These are phyloP conservation scores for Trichoderma atrobrunneum DNA, from an alignment of 2,329 filamentous ascomycete genomes.

Conservation along the genomic window DNA sequence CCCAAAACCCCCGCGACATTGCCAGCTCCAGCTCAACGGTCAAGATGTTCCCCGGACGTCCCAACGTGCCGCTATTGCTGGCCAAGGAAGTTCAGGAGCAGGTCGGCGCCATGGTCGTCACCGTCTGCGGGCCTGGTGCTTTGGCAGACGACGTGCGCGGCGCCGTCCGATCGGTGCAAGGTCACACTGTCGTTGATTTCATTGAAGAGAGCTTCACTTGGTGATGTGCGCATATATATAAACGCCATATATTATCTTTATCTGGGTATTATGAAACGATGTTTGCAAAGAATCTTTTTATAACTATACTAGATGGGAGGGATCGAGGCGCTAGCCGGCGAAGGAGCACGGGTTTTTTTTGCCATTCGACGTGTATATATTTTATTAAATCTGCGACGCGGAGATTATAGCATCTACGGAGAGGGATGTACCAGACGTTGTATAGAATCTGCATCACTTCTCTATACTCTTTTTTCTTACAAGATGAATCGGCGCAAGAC, in stretches of 20 bases:
- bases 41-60: slow-evolving; percentile 87
- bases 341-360: slow-evolving; percentile 8
- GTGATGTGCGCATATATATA: slow-evolving; percentile 34
- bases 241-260: background rate
- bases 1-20: slow-evolving; percentile 79
- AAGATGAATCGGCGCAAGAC: background rate
- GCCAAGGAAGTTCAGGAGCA: slow-evolving; percentile 78
- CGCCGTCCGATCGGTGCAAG: slow-evolving; percentile 63
- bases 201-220: slow-evolving; percentile 75
- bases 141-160: slow-evolving; percentile 73
- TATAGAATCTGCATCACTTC: slow-evolving; percentile 19
- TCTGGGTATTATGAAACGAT: slow-evolving; percentile 13
- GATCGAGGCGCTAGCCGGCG: slow-evolving; percentile 3
- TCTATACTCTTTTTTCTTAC: background rate
- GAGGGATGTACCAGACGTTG: slow-evolving; percentile 16
- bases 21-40: slow-evolving; percentile 74
- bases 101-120: slow-evolving; percentile 84
- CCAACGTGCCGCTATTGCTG: slow-evolving; percentile 76
- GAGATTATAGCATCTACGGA: slow-evolving; percentile 24
- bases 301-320: slow-evolving; percentile 17
- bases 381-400: slow-evolving; percentile 20
- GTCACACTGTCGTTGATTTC: slow-evolving; percentile 66
- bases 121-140: slow-evolving; percentile 72
- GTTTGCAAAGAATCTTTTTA: background rate
- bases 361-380: slow-evolving; percentile 32